Conservation (phyloP, 495 filamentous ascomycete genomes). For the Xylona heveae region DNA sequence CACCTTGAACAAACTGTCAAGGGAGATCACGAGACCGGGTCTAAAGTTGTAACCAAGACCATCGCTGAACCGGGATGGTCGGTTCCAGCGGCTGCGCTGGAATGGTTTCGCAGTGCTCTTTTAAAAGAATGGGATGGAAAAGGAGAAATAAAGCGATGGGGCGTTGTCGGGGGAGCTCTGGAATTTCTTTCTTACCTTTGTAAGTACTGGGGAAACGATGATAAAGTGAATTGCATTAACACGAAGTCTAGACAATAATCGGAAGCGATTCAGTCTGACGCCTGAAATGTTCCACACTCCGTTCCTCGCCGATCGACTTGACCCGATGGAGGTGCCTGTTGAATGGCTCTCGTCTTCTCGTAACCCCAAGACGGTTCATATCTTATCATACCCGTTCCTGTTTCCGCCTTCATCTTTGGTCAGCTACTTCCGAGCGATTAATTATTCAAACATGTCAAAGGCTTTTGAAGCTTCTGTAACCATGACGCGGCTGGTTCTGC, state of each 20-base stretch:
- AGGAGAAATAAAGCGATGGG: conserved; percentile 40
- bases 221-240: conserved; percentile 1
- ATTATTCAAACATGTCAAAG: conserved; percentile 61
- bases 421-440: conserved; percentile 75
- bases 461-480: conserved; percentile 49
- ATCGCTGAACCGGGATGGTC: conserved; percentile 2
- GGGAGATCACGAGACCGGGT: background rate
- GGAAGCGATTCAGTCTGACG: conserved; percentile 37
- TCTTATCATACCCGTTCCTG: conserved; percentile 64
- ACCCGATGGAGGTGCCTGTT: conserved; percentile 51
- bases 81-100: conserved; percentile 37
- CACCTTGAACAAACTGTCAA: background rate
- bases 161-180: conserved; percentile 49
- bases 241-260: conserved; percentile 28
- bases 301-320: conserved; percentile 56
- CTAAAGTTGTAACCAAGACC: background rate
- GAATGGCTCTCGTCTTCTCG: conserved; percentile 40
- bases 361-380: conserved; percentile 44
- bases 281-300: conserved; percentile 51
- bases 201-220: conserved; percentile 23
- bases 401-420: conserved; percentile 54
- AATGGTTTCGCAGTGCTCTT: conserved; percentile 60
- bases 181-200: conserved; percentile 55
- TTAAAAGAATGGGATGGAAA: conserved; percentile 60
- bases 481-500: conserved; percentile 33